Percentiles rank a stretch among this genome's conserved stretches.
These are phyloP conservation scores for Coniferiporia sulphurascens DNA, from an alignment of 1,284 basidiomycete genomes.

Conservation along the genomic window DNA sequence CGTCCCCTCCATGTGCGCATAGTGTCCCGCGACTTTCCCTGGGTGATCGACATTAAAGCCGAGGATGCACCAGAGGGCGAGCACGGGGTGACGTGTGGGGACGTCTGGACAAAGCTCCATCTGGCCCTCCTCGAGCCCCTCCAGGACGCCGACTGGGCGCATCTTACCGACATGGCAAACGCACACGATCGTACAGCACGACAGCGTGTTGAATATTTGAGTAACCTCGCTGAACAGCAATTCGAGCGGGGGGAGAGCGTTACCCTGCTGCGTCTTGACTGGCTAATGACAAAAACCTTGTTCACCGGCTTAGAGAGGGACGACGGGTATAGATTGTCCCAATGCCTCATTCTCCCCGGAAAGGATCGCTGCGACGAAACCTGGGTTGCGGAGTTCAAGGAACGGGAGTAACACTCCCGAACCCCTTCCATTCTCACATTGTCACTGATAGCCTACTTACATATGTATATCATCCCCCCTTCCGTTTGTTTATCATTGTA, in stretches of 20 bases:
- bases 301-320: constrained; percentile 57
- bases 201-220: not conserved
- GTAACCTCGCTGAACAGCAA: not conserved
- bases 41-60: constrained; percentile 20
- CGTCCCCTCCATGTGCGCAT: constrained; percentile 15
- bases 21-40: constrained; percentile 21
- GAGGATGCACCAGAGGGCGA: constrained; percentile 21
- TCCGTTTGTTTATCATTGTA: too few relatives aligned
- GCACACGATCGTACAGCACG: not conserved
- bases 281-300: constrained; percentile 45
- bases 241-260: not conserved
- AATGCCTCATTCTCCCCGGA: constrained; percentile 43
- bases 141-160: constrained; percentile 43
- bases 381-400: constrained; percentile 34
- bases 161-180: not conserved
- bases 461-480: too few relatives aligned
- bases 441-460: not conserved
- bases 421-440: not conserved
- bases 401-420: not conserved
- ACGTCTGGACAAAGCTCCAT: constrained; percentile 49
- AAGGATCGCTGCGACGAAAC: constrained; percentile 32
- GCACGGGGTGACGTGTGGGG: constrained; percentile 39
- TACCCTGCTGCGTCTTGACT: constrained; percentile 41
- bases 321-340: constrained; percentile 41
- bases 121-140: constrained; percentile 45